Evolutionary conservation across 129 eudicot genomes (phyloP).

Genomic region (Lactuca sativa): DNA sequence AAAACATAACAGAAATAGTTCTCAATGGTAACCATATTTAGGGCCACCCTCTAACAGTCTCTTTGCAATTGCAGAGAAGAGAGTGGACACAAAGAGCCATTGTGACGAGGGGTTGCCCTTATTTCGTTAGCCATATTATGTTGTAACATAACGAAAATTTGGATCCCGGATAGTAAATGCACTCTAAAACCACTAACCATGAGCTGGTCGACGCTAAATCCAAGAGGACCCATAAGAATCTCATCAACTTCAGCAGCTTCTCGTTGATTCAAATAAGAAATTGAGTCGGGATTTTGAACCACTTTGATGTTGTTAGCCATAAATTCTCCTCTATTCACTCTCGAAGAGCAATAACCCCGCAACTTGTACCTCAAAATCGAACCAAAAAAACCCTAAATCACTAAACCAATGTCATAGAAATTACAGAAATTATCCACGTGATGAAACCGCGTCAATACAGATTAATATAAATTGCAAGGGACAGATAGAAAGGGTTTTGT

Average conservation of each 20-base stretch:
- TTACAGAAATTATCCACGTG: background rate
- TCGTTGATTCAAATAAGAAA: conserved; percentile 72
- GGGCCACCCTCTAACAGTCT: background rate
- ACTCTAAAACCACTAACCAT: conserved; percentile 51
- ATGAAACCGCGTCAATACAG: background rate
- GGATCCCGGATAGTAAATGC: background rate
- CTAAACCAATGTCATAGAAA: conserved; percentile 9
- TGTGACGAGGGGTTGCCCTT: background rate
- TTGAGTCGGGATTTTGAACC: conserved; percentile 38
- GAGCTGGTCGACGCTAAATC: conserved; percentile 96
- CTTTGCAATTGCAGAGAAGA: background rate
- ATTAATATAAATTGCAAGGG: background rate
- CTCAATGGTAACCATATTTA: background rate
- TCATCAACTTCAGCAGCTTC: conserved; percentile 94
- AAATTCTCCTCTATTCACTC: conserved; percentile 35
- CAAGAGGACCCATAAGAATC: conserved; percentile 92
- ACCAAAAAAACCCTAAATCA: conserved; percentile 45
- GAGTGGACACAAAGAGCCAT: too few species aligned
- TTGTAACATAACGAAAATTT: background rate
- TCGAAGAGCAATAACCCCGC: conserved; percentile 39
- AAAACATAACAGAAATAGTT: background rate
- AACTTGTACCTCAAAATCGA: conserved; percentile 34
- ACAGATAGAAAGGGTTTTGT: background rate
- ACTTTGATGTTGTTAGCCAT: conserved; percentile 41
- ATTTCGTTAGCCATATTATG: background rate